Evolutionary conservation across 306 rosid genomes (phyloP), one percentile per base, ranked within the genome.

Genomic region (Medicago arabica): DNA sequence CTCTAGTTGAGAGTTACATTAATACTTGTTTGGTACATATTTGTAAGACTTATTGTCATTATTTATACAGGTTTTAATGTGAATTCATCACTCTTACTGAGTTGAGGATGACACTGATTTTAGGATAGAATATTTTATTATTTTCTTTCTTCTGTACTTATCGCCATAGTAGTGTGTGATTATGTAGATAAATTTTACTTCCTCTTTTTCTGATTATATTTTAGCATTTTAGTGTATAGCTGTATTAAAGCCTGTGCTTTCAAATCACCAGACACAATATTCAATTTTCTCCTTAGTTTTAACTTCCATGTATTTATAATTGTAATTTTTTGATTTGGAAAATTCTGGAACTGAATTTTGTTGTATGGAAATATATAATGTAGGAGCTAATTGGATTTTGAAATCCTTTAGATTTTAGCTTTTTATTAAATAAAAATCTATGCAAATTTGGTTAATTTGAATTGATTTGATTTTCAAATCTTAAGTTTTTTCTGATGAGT

Each of bases 391-490:
- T 39, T 60, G 17, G 47, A 39, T 67, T 67, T 43, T 43, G 8
- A 67, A 65, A 39, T 17, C 70, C 51, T 17, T 47, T 74, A 34
- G 71, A 67, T 58, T 80, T 66, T 66, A 65, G 21, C 34, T 21
- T 46, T 71, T 15, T 74, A 28, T 44, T 73, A 65, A 19, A 74
- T 74, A 59, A 65, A 53, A 71, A 38, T 55, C 31, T 46, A 47
- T 12, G 11, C 59, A 53, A 67, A 21, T 59, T 68, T 61, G 67
- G 66, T 50, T 69, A 66, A 68, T 68, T 67, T 46, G 34, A 19
- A 38, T 41, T 59, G 53, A 18, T 65, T 54, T 74, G 25, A 36
- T 68, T 80, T 68, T 21, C 38, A 34, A 34, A 34, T 34, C 38
- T 34, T 1, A 34, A 34, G 6, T 34, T 34, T 34, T 34, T 34